phyloP scores from a whole-genome alignment of 2,329 filamentous ascomycete genomes.

The Nigrospora sphaerica region DNA sequence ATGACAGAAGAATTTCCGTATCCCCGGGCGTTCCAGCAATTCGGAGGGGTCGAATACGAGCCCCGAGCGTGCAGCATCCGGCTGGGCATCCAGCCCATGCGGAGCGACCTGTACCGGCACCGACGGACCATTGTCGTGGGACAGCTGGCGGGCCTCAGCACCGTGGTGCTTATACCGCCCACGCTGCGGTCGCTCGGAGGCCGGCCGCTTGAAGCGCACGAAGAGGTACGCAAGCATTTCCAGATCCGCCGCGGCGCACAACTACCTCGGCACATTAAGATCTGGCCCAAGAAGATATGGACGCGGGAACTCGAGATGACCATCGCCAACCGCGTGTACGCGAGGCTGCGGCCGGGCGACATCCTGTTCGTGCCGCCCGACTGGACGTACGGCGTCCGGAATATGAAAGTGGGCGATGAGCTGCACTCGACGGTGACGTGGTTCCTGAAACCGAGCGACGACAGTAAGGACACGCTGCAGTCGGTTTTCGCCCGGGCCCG shows the following conservation, averaged over 20 bases:
- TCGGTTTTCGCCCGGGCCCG: no score
- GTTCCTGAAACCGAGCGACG: slow-evolving; percentile 1
- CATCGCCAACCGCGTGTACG: slow-evolving; percentile 3
- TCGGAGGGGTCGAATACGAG: slow-evolving; percentile 4
- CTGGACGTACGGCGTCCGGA: slow-evolving; percentile 8
- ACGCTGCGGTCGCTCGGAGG: slow-evolving; percentile 1
- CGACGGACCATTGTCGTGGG: slow-evolving; percentile 6
- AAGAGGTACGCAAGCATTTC: background rate
- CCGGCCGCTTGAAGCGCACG: slow-evolving; percentile 2
- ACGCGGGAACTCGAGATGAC: slow-evolving; percentile 5
- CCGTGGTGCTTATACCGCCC: slow-evolving; percentile 7
- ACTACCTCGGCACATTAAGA: background rate
- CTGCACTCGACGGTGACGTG: slow-evolving; percentile 8
- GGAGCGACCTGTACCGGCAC: slow-evolving; percentile 2
- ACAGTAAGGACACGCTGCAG: background rate
- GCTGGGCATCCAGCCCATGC: slow-evolving; percentile 6
- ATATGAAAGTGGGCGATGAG: slow-evolving; percentile 6
- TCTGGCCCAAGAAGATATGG: slow-evolving; percentile 2
- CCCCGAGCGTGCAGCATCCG: slow-evolving; percentile 8
- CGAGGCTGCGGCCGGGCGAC: slow-evolving; percentile 1
- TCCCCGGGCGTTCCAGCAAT: slow-evolving; percentile 5
- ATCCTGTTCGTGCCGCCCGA: slow-evolving; percentile 7
- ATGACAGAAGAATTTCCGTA: slow-evolving; percentile 10
- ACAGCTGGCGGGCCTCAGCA: slow-evolving; percentile 8
- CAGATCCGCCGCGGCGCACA: background rate